These are phyloP conservation scores for Chlamydomonas incerta DNA, from an alignment of 139 green algal genomes.

Conservation along the genomic window DNA sequence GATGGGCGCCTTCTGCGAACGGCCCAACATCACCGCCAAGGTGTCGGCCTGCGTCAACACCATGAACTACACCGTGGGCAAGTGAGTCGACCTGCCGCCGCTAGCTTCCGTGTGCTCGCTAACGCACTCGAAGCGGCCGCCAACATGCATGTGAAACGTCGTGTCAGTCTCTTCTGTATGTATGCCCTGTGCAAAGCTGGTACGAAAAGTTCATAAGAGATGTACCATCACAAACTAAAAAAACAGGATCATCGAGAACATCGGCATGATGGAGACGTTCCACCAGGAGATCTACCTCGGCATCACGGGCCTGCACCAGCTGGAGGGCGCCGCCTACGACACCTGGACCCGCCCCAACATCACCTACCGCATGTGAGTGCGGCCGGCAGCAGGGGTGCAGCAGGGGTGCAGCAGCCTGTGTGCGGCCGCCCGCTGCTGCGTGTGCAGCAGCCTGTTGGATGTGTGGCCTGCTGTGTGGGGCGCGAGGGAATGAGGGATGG, in stretches of 20 bases:
- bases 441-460: no score
- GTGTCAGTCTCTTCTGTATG: no score
- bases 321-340: background rate
- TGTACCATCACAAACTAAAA: no score
- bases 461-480: no score
- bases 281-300: conserved; percentile 38
- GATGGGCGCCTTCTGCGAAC: conserved; percentile 29
- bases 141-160: background rate
- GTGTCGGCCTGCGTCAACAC: conserved; percentile 11
- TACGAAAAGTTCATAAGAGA: no score
- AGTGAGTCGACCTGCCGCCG: background rate
- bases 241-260: background rate
- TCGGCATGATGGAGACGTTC: background rate
- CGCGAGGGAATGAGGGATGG: background rate
- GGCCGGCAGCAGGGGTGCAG: no score
- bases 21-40: conserved; percentile 20
- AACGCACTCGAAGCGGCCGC: no score
- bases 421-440: no score
- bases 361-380: background rate
- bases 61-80: conserved; percentile 8
- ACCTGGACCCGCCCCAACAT: background rate
- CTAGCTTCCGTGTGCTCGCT: no score
- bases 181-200: no score
- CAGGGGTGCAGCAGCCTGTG: no score
- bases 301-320: background rate